Percentiles rank a stretch among this genome's conserved stretches.
Conservation (phyloP, 257 asterid genomes). For the Fraxinus excelsior region DNA sequence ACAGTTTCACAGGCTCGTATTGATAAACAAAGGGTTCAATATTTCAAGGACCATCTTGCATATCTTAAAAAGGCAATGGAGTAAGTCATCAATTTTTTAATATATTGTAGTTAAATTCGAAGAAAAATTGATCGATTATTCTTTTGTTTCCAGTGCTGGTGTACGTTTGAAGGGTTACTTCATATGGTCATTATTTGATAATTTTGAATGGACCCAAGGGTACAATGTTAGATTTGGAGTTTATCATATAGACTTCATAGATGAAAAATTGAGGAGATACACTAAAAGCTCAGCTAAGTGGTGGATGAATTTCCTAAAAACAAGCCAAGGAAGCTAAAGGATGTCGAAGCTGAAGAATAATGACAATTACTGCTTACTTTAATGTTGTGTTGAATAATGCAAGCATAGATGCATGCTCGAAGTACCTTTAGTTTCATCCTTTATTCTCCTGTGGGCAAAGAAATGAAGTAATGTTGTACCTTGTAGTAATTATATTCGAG, state of each 20-base stretch:
- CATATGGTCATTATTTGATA: conserved; percentile 13
- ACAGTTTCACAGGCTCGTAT: background rate
- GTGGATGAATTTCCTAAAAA: background rate
- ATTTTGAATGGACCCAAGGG: conserved; percentile 17
- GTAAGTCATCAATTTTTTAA: background rate
- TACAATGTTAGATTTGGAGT: conserved; percentile 19
- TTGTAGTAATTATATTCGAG: too few relatives aligned
- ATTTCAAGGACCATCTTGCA: conserved; percentile 23
- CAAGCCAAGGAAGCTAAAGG: too few relatives aligned
- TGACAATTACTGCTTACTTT: too few relatives aligned
- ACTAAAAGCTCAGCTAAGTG: conserved; percentile 11
- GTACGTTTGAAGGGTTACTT: background rate
- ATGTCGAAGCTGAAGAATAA: too few relatives aligned
- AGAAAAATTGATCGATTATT: too few relatives aligned
- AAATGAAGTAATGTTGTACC: too few relatives aligned
- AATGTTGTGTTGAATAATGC: too few relatives aligned
- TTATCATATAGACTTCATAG: background rate
- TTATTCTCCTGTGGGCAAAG: too few relatives aligned
- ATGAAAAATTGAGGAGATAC: background rate
- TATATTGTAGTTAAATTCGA: too few relatives aligned
- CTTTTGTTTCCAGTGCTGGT: too few relatives aligned
- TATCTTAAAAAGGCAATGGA: conserved; percentile 19
- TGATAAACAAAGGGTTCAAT: conserved; percentile 14
- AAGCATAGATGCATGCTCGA: too few relatives aligned
- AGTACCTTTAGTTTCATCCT: too few relatives aligned